phyloP scores from a whole-genome alignment of 2,329 filamentous ascomycete genomes.

The Apiospora marii region DNA sequence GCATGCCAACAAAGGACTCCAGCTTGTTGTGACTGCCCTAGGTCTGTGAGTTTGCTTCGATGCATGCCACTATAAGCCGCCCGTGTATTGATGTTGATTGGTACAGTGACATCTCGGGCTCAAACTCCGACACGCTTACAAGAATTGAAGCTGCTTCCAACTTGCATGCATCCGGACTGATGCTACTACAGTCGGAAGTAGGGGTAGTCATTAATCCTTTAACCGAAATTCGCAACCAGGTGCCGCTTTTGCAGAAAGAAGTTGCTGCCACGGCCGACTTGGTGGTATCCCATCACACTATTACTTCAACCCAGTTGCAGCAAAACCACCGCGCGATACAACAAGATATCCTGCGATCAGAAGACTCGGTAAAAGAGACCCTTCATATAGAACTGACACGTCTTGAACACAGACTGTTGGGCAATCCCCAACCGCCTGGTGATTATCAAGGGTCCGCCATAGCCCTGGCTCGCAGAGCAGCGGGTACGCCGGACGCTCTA shows the following conservation, averaged over 20 bases:
- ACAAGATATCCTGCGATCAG: too few species aligned
- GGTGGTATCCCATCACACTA: neutral
- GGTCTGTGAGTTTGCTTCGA: conserved; percentile 5
- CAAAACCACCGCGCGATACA: too few species aligned
- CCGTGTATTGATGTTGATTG: neutral
- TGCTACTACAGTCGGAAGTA: conserved; percentile 21
- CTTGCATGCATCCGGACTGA: conserved; percentile 17
- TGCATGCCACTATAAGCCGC: neutral
- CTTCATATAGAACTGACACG: too few species aligned
- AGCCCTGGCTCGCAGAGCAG: too few species aligned
- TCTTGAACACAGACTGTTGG: too few species aligned
- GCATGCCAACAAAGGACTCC: conserved; percentile 10
- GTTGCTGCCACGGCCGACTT: too few species aligned
- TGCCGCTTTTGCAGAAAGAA: too few species aligned
- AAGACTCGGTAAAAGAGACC: too few species aligned
- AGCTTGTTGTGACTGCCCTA: conserved; percentile 21
- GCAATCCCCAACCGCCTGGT: too few species aligned
- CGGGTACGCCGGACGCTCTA: too few species aligned
- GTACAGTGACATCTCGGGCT: conserved; percentile 23
- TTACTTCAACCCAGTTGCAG: neutral
- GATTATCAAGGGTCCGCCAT: too few species aligned
- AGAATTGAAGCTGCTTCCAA: conserved; percentile 17
- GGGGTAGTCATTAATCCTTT: neutral
- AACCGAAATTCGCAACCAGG: too few species aligned
- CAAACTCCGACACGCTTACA: neutral